A percentile compares a stretch with the other conserved stretches of the same genome.
Conservation (phyloP, 306 rosid species). For the Rosa persica region DNA sequence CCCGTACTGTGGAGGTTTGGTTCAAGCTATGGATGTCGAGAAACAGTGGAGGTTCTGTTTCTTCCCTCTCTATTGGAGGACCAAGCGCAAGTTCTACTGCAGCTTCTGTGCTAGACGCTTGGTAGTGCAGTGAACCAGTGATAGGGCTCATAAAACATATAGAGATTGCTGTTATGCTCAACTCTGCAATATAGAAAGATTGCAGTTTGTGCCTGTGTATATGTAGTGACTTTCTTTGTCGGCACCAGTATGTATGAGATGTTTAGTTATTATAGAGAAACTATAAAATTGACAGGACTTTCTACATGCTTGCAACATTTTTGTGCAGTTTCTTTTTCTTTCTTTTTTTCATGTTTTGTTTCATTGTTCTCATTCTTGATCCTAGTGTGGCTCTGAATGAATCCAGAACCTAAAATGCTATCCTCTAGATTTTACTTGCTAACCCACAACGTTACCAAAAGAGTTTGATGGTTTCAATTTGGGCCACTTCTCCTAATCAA, state of each 20-base stretch:
- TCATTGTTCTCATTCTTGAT: background rate
- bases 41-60: slow-evolving; percentile 73
- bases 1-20: slow-evolving; percentile 74
- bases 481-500: background rate
- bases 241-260: background rate
- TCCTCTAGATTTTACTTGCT: background rate
- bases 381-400: background rate
- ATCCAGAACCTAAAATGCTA: background rate
- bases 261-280: background rate
- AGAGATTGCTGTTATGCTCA: background rate
- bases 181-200: background rate
- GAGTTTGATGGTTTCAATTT: background rate
- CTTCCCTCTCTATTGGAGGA: slow-evolving; percentile 55
- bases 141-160: background rate
- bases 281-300: background rate
- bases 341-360: background rate
- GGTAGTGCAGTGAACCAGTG: slow-evolving; percentile 29
- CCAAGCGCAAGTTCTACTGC: slow-evolving; percentile 68
- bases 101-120: slow-evolving; percentile 44
- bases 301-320: background rate
- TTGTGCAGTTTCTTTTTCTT: background rate
- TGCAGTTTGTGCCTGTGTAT: background rate
- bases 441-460: background rate
- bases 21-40: slow-evolving; percentile 69
- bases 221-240: background rate